These are phyloP conservation scores for Theileria equi DNA, from an alignment of 169 alveolate genomes.

Conservation along the genomic window DNA sequence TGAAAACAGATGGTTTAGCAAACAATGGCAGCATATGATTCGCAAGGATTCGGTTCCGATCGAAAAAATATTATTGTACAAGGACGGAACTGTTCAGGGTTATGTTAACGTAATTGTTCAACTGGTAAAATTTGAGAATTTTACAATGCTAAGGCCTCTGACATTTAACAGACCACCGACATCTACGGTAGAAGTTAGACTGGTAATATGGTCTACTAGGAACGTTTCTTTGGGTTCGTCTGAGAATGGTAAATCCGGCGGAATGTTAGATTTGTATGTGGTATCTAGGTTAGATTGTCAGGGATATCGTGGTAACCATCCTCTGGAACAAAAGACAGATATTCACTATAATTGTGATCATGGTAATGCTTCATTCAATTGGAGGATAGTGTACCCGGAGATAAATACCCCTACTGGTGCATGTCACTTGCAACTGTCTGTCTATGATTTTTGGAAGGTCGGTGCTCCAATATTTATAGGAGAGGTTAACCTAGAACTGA, in stretches of 20 bases:
- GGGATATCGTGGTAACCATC: conserved; percentile 72
- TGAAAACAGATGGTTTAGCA: conserved; percentile 87
- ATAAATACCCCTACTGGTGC: conserved; percentile 83
- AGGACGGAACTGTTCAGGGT: conserved; percentile 52
- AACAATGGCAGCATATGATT: conserved; percentile 85
- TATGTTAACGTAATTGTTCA: conserved; percentile 46
- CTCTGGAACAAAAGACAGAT: conserved; percentile 83
- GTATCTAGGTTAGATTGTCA: conserved; percentile 83
- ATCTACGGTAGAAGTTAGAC: conserved; percentile 47
- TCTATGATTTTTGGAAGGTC: conserved; percentile 81
- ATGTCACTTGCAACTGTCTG: conserved; percentile 85
- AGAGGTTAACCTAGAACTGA: conserved; percentile 79
- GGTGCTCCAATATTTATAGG: conserved; percentile 84
- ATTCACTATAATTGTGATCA: conserved; percentile 85
- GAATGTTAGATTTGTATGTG: conserved; percentile 72
- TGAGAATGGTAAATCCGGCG: conserved; percentile 28
- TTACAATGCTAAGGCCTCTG: conserved; percentile 31
- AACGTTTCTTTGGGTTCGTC: conserved; percentile 62
- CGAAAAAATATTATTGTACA: conserved; percentile 80
- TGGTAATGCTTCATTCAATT: conserved; percentile 85
- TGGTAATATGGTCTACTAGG: conserved; percentile 59
- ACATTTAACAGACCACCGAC: conserved; percentile 29
- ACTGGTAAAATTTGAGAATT: conserved; percentile 43
- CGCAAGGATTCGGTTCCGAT: conserved; percentile 80
- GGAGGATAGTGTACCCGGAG: conserved; percentile 87